Base-by-base conservation (phyloP, 371 early-diverging fungal genomes). In the Batkoa obscura region DNA sequence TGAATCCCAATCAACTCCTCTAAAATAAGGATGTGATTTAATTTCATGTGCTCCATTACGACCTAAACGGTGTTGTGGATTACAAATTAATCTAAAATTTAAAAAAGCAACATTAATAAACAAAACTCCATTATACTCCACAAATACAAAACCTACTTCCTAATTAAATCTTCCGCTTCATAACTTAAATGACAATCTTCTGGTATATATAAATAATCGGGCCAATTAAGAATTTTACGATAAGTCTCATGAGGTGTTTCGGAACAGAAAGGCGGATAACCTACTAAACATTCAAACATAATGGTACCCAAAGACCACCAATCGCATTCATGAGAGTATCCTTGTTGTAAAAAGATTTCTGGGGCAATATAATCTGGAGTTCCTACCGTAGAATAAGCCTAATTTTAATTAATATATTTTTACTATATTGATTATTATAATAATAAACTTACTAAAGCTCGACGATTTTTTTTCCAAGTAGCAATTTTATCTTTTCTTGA, bases 301-400 rank as follows among this genome's bases (percentile, higher is more conserved):
- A 98, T 94, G 3, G 98, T 94, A 13, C 99, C 99, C 37, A 99
- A 66, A 2, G 94, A 90, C 99, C 99, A 99, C 90, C 96, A 95
- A 75, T 99, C 99, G 65, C 94, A 95, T 45, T 88, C 90, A 66
- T 90, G 87, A 45, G 91, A 88, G 72, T 99, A 99, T 1, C 98
- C 94, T 51, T 83, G 80, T 50, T 86, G 86, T 61, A 83, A 64
- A 64, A 94, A 94, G 55, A 94, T 86, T 69, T 95, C 96, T 9
- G 94, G 93, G 13, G 96, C 96, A 72, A 99, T 93, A 64, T 94
- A 94, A 67, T 97, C 95, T 0, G 94, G 93, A 0, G 99, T 96
- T 5, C 99, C 99, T 0, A 95, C 96, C 0, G 93, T 95, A 5
- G 86, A 91, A 71, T 81, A 81, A 10, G 88, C 88, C 71, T 74